Evolutionary conservation across 768 basidiomycete genomes (phyloP).

Genomic region (Leccinum sublutescens): DNA sequence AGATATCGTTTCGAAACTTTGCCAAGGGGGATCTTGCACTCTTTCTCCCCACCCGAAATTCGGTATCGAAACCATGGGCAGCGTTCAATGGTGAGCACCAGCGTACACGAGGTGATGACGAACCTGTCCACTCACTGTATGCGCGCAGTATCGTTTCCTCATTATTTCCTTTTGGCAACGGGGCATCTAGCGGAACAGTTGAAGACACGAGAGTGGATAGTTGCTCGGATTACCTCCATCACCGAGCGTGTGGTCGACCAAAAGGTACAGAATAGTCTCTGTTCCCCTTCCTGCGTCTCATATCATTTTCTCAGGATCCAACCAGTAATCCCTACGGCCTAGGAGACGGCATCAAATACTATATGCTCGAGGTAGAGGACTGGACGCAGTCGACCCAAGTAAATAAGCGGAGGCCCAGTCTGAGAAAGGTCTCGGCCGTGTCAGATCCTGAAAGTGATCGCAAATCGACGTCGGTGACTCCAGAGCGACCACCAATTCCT

Average conservation of each 20-base stretch:
- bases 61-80: conserved; percentile 93
- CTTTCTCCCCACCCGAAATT: conserved; percentile 94
- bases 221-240: conserved; percentile 87
- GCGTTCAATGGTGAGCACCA: conserved; percentile 85
- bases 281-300: neutral
- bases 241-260: conserved; percentile 81
- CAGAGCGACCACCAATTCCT: conserved; percentile 33
- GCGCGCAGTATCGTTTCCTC: conserved; percentile 84
- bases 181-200: conserved; percentile 86
- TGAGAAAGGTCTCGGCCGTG: conserved; percentile 46
- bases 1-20: conserved; percentile 96
- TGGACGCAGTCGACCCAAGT: conserved; percentile 76
- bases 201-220: conserved; percentile 91
- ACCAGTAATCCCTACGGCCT: conserved; percentile 87
- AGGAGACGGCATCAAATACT: conserved; percentile 87
- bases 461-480: conserved; percentile 13
- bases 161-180: conserved; percentile 92
- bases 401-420: conserved; percentile 56
- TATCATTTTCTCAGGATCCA: conserved; percentile 54
- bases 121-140: neutral
- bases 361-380: conserved; percentile 91
- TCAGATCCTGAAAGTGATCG: conserved; percentile 43
- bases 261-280: conserved; percentile 43
- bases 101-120: neutral
- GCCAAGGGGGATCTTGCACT: conserved; percentile 92